These are phyloP conservation scores for Tylopilus felleus DNA, from an alignment of 768 basidiomycete genomes.

Conservation along the genomic window DNA sequence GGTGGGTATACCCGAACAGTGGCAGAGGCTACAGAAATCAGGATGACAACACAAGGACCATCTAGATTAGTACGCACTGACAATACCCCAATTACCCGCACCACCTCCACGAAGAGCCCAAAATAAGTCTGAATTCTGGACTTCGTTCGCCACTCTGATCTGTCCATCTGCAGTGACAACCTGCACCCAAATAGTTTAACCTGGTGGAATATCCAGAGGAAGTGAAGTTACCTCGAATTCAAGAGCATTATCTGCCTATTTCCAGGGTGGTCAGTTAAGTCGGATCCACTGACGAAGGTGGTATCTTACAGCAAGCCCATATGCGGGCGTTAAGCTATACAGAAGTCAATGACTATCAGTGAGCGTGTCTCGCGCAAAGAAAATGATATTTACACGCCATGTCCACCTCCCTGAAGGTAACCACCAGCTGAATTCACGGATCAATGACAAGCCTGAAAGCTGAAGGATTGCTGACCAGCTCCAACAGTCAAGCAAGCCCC, in stretches of 20 bases:
- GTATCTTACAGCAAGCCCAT: slow-evolving; percentile 40
- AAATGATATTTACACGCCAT: slow-evolving; percentile 27
- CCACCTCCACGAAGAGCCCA: slow-evolving; percentile 55
- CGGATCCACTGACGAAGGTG: background rate
- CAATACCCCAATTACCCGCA: slow-evolving; percentile 47
- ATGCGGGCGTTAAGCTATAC: slow-evolving; percentile 32
- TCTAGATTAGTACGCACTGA: slow-evolving; percentile 23
- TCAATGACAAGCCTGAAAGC: background rate
- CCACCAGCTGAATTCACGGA: slow-evolving; percentile 37
- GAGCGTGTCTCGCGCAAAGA: background rate
- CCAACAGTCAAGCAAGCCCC: slow-evolving; percentile 23
- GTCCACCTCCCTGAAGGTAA: slow-evolving; percentile 49
- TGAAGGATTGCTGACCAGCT: background rate
- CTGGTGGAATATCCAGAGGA: background rate
- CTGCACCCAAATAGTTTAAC: background rate
- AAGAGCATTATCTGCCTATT: slow-evolving; percentile 45
- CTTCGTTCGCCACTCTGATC: slow-evolving; percentile 37
- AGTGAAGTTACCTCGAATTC: slow-evolving; percentile 34
- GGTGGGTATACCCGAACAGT: slow-evolving; percentile 15
- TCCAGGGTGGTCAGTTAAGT: background rate
- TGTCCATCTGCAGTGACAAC: slow-evolving; percentile 42
- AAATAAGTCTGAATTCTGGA: slow-evolving; percentile 45
- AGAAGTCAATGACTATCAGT: background rate
- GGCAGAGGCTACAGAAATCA: slow-evolving; percentile 12
- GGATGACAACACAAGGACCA: background rate